Evolutionary conservation across 345 rosid species (phyloP).

Genomic region (Moricandia moricandioides): DNA sequence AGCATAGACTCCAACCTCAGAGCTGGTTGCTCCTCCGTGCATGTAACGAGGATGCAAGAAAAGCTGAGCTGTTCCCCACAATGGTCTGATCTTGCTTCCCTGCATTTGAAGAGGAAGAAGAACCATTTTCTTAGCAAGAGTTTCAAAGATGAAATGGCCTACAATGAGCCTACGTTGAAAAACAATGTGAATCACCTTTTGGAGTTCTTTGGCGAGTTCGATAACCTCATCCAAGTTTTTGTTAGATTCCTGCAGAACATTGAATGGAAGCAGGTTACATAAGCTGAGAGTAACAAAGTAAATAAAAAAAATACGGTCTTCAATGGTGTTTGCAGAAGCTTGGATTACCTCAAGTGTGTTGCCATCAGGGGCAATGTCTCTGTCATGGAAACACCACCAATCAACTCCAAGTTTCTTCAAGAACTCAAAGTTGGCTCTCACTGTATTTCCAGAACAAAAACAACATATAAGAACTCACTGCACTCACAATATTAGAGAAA

Average conservation of each 20-base stretch:
- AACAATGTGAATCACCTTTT: constrained; percentile 41
- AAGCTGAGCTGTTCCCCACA: constrained; percentile 98
- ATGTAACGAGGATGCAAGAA: constrained; percentile 93
- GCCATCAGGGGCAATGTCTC: constrained; percentile 92
- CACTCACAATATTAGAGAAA: too few relatives aligned
- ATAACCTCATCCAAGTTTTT: constrained; percentile 88
- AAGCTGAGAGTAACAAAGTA: not conserved
- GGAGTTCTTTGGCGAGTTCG: constrained; percentile 91
- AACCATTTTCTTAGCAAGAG: not conserved
- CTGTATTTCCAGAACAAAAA: constrained; percentile 38
- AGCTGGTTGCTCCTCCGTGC: constrained; percentile 98
- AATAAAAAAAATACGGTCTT: not conserved
- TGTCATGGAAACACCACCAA: constrained; percentile 94
- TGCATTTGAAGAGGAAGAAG: constrained; percentile 25
- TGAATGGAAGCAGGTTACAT: not conserved
- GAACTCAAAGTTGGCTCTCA: constrained; percentile 99
- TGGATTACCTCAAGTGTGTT: constrained; percentile 60
- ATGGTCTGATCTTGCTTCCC: constrained; percentile 70
- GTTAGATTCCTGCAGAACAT: constrained; percentile 63
- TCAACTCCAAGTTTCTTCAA: constrained; percentile 90
- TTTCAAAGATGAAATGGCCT: not conserved
- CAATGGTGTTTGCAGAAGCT: not conserved
- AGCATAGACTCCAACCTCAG: constrained; percentile 85
- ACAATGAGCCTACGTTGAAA: not conserved
- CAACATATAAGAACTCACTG: constrained; percentile 7